A percentile compares a stretch with the other conserved stretches of the same genome.
These are phyloP conservation scores for Mallotus repandus DNA, from an alignment of 441 rosid genomes.

Conservation along the genomic window DNA sequence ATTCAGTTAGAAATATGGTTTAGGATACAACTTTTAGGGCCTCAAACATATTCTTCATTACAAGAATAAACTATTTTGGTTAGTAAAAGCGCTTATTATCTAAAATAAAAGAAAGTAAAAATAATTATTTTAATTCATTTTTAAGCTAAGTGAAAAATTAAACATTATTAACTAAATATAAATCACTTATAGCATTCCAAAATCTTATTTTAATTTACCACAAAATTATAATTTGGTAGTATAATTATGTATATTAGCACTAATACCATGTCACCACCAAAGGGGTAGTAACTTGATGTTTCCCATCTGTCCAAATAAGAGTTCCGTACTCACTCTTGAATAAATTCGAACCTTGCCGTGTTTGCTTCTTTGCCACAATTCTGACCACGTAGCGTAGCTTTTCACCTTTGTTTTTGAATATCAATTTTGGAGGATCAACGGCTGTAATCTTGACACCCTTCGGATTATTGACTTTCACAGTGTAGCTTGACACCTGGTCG, in stretches of 20 bases:
- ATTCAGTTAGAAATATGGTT: no score
- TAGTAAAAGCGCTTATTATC: no score
- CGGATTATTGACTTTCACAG: neutral
- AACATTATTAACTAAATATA: no score
- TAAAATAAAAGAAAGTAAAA: no score
- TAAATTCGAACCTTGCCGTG: no score
- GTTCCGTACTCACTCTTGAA: conserved; percentile 9
- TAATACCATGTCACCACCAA: conserved; percentile 18
- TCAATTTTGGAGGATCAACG: conserved; percentile 21
- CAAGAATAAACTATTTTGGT: no score
- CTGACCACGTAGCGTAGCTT: conserved; percentile 19
- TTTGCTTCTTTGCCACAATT: neutral
- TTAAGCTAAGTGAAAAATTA: no score
- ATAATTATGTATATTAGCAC: neutral
- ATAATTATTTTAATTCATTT: no score
- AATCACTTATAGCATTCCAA: neutral
- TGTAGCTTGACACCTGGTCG: neutral
- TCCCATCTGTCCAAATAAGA: conserved; percentile 27
- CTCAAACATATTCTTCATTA: no score
- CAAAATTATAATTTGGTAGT: neutral
- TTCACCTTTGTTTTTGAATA: conserved; percentile 20
- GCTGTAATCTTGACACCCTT: neutral
- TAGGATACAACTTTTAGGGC: no score
- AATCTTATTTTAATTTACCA: neutral
- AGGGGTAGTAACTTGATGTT: conserved; percentile 25